Evolutionary conservation across 1,139 yeast genomes (phyloP).

Genomic region (Debaryomycetaceae sp.): DNA sequence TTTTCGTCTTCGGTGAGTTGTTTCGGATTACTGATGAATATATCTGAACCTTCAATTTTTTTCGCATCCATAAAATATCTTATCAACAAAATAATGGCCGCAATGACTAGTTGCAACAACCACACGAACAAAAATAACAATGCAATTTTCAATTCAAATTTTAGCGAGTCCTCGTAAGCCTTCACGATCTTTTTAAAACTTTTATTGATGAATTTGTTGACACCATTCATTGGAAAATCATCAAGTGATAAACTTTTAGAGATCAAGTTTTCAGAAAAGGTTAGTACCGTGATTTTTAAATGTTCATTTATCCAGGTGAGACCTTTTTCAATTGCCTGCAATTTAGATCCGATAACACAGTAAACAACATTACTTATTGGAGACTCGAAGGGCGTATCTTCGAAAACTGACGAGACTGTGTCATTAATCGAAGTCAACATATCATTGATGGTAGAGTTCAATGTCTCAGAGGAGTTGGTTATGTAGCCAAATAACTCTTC

Average conservation of each 20-base stretch:
- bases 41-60: background rate
- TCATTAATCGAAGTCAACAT: slow-evolving; percentile 26
- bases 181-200: slow-evolving; percentile 21
- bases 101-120: slow-evolving; percentile 45
- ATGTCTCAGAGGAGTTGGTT: slow-evolving; percentile 41
- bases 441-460: slow-evolving; percentile 50
- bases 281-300: slow-evolving; percentile 60
- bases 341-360: slow-evolving; percentile 75
- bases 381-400: slow-evolving; percentile 59
- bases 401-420: slow-evolving; percentile 47
- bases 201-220: slow-evolving; percentile 4
- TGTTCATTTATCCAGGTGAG: slow-evolving; percentile 74
- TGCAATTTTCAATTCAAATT: slow-evolving; percentile 46
- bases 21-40: slow-evolving; percentile 27
- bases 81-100: slow-evolving; percentile 17
- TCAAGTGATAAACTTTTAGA: slow-evolving; percentile 1
- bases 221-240: background rate
- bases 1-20: slow-evolving; percentile 27
- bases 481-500: slow-evolving; percentile 66
- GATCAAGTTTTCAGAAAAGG: slow-evolving; percentile 1
- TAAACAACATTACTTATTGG: slow-evolving; percentile 68
- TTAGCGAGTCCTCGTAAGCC: slow-evolving; percentile 31
- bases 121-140: slow-evolving; percentile 44
- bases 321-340: slow-evolving; percentile 63
- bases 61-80: background rate